Conservation (phyloP, 1,284 basidiomycete genomes). For the Rhodotorula sp. region DNA sequence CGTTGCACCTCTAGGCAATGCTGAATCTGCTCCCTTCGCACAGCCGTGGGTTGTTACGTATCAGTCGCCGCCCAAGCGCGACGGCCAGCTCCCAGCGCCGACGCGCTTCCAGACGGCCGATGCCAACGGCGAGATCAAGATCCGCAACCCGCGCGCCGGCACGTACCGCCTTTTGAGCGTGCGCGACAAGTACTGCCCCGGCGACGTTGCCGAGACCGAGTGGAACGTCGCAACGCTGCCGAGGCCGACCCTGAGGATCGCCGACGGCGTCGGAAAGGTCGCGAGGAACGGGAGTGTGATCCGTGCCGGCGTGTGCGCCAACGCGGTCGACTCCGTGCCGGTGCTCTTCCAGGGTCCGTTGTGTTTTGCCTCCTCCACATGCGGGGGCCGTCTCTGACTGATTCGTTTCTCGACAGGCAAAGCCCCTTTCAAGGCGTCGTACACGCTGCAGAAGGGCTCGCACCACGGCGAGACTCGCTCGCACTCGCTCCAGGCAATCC, state of each 20-base stretch:
- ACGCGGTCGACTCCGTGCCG: conserved; percentile 73
- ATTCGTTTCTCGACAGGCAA: conserved; percentile 19
- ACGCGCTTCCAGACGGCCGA: conserved; percentile 20
- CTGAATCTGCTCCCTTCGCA: too few species aligned
- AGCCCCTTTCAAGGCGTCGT: conserved; percentile 41
- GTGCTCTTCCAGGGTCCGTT: conserved; percentile 66
- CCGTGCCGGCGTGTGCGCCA: conserved; percentile 76
- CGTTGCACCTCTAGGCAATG: background rate
- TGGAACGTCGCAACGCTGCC: conserved; percentile 75
- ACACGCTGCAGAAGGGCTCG: conserved; percentile 40
- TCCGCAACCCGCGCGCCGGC: conserved; percentile 59
- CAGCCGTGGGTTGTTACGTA: conserved; percentile 86
- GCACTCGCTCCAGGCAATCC: conserved; percentile 37
- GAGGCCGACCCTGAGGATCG: conserved; percentile 58
- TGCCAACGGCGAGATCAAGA: conserved; percentile 41
- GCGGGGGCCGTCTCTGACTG: conserved; percentile 12
- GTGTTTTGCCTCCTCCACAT: conserved; percentile 50
- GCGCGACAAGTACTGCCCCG: conserved; percentile 79
- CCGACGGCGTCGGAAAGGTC: conserved; percentile 53
- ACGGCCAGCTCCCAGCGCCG: background rate
- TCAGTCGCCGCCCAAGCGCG: conserved; percentile 49
- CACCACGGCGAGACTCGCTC: conserved; percentile 18
- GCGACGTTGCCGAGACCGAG: conserved; percentile 63
- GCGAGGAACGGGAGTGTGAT: conserved; percentile 67
- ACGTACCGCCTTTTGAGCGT: conserved; percentile 74